phyloP scores from a whole-genome alignment of 345 rosid species.

The Rhodomyrtus tomentosa region DNA sequence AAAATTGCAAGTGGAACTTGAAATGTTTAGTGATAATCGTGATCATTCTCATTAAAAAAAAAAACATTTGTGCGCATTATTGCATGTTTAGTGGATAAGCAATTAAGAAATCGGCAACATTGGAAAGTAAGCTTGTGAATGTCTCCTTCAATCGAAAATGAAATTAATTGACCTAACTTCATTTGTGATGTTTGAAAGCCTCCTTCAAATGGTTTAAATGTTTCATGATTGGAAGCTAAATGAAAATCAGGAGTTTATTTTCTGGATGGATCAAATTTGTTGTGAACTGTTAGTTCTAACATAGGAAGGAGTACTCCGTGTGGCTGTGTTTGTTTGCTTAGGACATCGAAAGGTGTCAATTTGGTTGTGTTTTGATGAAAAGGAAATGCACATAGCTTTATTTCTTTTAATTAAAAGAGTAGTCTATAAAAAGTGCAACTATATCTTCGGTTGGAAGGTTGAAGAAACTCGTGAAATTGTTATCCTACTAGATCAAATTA shows the following conservation, averaged over 20 bases:
- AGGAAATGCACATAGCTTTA: neutral
- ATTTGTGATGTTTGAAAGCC: neutral
- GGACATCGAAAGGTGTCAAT: neutral
- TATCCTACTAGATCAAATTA: neutral
- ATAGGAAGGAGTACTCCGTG: neutral
- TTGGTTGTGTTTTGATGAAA: neutral
- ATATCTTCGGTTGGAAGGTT: neutral
- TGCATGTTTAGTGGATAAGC: neutral
- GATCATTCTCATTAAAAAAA: neutral
- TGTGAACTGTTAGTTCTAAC: neutral
- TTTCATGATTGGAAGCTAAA: neutral
- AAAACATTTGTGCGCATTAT: neutral
- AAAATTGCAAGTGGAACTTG: neutral
- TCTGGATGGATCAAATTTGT: neutral
- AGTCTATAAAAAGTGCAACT: neutral
- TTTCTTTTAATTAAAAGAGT: neutral
- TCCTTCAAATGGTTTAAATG: neutral
- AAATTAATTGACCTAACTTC: constrained; percentile 8
- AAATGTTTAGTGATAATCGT: neutral
- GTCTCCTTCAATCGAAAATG: constrained; percentile 16
- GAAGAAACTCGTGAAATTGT: neutral
- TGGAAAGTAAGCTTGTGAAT: neutral
- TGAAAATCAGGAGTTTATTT: neutral
- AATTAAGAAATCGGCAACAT: neutral
- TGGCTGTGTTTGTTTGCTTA: neutral